phyloP scores from a whole-genome alignment of 352 stramenopile genomes.

The Pythium utonaiense region DNA sequence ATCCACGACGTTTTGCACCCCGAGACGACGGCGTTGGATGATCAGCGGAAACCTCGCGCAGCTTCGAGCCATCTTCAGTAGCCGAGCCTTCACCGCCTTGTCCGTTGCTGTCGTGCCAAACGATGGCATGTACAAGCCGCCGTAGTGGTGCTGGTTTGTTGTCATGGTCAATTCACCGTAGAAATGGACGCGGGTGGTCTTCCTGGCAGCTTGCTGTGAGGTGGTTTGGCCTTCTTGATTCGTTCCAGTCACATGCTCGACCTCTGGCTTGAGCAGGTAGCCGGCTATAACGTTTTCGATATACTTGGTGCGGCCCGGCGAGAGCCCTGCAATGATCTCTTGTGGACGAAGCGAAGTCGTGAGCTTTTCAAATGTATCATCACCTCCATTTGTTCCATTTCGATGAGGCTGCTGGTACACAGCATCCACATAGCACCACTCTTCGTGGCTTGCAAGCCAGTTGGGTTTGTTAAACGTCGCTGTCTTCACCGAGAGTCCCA shows the following conservation, averaged over 20 bases:
- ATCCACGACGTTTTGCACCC: constrained; percentile 46
- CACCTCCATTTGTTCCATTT: neutral
- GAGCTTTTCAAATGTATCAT: constrained; percentile 24
- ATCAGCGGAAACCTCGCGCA: constrained; percentile 35
- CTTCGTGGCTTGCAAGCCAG: constrained; percentile 21
- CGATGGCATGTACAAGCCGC: constrained; percentile 11
- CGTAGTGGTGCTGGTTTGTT: constrained; percentile 22
- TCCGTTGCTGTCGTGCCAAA: constrained; percentile 11
- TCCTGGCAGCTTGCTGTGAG: neutral
- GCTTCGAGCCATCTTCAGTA: constrained; percentile 22
- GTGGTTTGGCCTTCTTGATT: neutral
- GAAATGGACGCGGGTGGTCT: constrained; percentile 20
- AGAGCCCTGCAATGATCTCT: constrained; percentile 23
- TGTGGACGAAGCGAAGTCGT: constrained; percentile 19
- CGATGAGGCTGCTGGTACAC: constrained; percentile 6
- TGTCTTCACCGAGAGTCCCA: constrained; percentile 25
- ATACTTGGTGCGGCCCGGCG: constrained; percentile 10
- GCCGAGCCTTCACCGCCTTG: constrained; percentile 15
- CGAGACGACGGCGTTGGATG: constrained; percentile 54
- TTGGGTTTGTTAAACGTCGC: constrained; percentile 22
- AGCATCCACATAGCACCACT: constrained; percentile 26
- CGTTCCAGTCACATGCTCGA: neutral
- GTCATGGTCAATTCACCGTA: constrained; percentile 21
- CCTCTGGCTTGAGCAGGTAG: constrained; percentile 14
- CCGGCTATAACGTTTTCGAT: constrained; percentile 18